Evolutionary conservation across 306 rosid species (phyloP).

Genomic region (Fragaria ananassa): DNA sequence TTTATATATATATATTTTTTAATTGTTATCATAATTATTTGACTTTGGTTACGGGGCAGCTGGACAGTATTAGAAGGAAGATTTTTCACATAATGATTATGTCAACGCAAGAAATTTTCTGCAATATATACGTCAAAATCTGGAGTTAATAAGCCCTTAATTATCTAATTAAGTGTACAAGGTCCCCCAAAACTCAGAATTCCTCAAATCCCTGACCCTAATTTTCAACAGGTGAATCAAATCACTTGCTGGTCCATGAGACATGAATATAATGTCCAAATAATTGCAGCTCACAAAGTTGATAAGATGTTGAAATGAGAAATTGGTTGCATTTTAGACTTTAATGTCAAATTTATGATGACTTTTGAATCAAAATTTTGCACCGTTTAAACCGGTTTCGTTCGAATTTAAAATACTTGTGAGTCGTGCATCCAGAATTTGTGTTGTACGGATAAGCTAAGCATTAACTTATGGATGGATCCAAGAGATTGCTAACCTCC

Average conservation of each 20-base stretch:
- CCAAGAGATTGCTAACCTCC: neutral
- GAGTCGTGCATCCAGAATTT: neutral
- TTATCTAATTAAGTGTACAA: neutral
- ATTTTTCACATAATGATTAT: neutral
- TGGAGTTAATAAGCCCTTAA: neutral
- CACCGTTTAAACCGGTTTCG: neutral
- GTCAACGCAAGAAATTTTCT: neutral
- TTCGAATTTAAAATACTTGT: neutral
- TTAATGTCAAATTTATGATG: neutral
- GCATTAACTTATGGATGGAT: neutral
- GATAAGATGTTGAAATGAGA: conserved; percentile 8
- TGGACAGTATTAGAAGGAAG: neutral
- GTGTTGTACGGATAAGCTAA: neutral
- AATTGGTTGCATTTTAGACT: neutral
- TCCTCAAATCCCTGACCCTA: neutral
- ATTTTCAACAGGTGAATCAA: conserved; percentile 16
- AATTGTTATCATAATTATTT: neutral
- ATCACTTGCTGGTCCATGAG: neutral
- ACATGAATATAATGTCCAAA: neutral
- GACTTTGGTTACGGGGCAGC: neutral
- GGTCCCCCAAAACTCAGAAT: conserved; percentile 6
- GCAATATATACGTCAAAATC: neutral
- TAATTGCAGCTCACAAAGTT: neutral
- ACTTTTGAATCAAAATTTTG: neutral
- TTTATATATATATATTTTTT: neutral